Base-by-base conservation (phyloP, 148 eudicot genomes). In the Vaccinium vitisidaea region DNA sequence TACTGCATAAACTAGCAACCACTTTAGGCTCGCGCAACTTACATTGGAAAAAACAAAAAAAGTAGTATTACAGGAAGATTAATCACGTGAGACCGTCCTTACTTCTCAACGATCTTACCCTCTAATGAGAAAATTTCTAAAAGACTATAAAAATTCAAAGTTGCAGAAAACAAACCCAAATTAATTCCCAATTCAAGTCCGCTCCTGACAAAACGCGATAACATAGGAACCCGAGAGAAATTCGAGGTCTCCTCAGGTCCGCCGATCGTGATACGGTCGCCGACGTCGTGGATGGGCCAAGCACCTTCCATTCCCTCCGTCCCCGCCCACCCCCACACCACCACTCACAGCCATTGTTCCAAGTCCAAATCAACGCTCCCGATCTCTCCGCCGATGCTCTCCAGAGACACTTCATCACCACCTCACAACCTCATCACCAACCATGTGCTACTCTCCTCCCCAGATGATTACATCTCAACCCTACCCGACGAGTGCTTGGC, bases 401-500 rank as follows among this genome's bases (percentile, higher is more conserved):
- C 10, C 43, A 77, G 18, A 13, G 53, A 46, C 6, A 25, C 46
- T 43, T 43, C 46, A 12, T 16, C 83, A 2, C 53, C 56, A 7
- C 23, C 73, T 27, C 8, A 69, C 25, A 58, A 46, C 25, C 5
- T 10, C 65, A 79, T 73, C 79, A 69, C 27, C 83, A 56, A 32
- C 5, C 56, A 21, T 6, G 82, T 46, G 27, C 53, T 50, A 2
- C 13, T 54, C 15, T 80, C 76, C 50, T 50, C 61, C 61, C 16
- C 3, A 13, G 32, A 9, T 16, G 94, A 91, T 39, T 85, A 87
- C 85, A 84, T 85, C 82, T 84, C 80, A 23, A 67, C 83, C 54
- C 87, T 92, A 32, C 94, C 92, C 1, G 92, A 92, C 74, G 94
- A 89, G 54, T 84, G 89, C 74, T 76, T 92, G 53, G 92, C 92